These are phyloP conservation scores for Omphalea diandra DNA, from an alignment of 441 rosid species.

Conservation along the genomic window DNA sequence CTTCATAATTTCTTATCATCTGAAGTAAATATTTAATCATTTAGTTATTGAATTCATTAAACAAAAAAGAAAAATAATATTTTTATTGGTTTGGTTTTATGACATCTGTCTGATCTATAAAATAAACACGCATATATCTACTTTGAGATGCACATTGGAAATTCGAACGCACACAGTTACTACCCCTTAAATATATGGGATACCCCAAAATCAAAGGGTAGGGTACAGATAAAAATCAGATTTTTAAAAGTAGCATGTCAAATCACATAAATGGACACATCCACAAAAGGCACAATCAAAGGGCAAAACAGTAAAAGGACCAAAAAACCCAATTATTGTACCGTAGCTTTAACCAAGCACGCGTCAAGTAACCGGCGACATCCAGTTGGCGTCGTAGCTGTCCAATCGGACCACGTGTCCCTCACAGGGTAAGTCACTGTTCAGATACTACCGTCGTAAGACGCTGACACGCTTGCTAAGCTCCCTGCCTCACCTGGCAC, in stretches of 20 bases:
- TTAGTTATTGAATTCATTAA: too few relatives aligned
- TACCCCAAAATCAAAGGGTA: too few relatives aligned
- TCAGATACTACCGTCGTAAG: constrained; percentile 21
- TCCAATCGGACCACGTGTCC: constrained; percentile 27
- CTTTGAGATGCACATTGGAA: too few relatives aligned
- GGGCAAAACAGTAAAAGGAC: background rate
- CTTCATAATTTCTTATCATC: too few relatives aligned
- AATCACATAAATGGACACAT: background rate
- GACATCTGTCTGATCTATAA: too few relatives aligned
- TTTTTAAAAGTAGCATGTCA: background rate
- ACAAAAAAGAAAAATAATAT: too few relatives aligned
- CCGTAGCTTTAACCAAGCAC: constrained; percentile 25
- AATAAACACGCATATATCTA: too few relatives aligned
- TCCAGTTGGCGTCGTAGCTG: background rate
- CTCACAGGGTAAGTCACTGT: constrained; percentile 1
- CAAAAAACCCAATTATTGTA: constrained; percentile 6
- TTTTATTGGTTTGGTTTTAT: too few relatives aligned
- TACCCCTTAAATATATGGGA: too few relatives aligned
- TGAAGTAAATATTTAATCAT: too few relatives aligned
- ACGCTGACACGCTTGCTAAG: background rate
- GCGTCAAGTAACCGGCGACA: constrained; percentile 11
- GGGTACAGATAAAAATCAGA: too few relatives aligned
- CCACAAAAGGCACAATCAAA: background rate
- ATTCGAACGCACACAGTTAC: too few relatives aligned
- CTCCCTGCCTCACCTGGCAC: constrained; percentile 16